phyloP scores from a whole-genome alignment of 768 basidiomycete genomes.

The Phlebiopsis flavidoalba region DNA sequence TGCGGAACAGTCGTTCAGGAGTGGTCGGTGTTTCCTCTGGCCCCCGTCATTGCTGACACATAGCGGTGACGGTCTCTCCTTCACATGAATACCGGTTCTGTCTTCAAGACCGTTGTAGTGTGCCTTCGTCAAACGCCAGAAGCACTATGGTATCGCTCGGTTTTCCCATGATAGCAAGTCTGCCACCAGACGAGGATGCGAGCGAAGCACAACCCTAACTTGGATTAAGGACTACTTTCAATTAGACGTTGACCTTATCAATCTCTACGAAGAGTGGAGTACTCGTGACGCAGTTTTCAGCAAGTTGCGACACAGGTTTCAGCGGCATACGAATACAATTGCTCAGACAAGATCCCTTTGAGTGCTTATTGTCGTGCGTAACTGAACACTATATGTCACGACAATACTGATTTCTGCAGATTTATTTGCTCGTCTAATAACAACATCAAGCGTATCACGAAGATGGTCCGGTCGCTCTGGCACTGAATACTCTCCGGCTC shows the following conservation, averaged over 20 bases:
- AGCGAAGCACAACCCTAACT: constrained; percentile 60
- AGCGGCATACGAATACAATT: constrained; percentile 84
- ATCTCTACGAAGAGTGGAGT: constrained; percentile 76
- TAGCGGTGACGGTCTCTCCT: constrained; percentile 12
- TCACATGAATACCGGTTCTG: constrained; percentile 76
- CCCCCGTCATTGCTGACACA: background rate
- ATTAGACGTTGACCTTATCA: constrained; percentile 64
- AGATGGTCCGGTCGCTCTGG: constrained; percentile 88
- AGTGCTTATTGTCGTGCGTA: constrained; percentile 88
- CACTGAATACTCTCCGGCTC: constrained; percentile 63
- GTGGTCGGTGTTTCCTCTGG: constrained; percentile 56
- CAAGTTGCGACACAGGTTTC: constrained; percentile 54
- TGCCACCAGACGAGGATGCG: constrained; percentile 26
- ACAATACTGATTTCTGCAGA: constrained; percentile 31
- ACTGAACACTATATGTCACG: background rate
- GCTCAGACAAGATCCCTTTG: constrained; percentile 92
- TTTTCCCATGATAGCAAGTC: constrained; percentile 48
- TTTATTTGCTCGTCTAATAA: constrained; percentile 99
- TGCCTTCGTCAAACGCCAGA: constrained; percentile 71
- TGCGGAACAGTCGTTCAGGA: constrained; percentile 88
- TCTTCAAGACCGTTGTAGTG: constrained; percentile 75
- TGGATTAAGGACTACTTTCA: constrained; percentile 91
- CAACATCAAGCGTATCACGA: constrained; percentile 90
- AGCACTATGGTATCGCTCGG: constrained; percentile 64
- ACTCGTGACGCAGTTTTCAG: constrained; percentile 71